phyloP scores from a whole-genome alignment of 495 filamentous ascomycete genomes.

The Terfezia boudieri region DNA sequence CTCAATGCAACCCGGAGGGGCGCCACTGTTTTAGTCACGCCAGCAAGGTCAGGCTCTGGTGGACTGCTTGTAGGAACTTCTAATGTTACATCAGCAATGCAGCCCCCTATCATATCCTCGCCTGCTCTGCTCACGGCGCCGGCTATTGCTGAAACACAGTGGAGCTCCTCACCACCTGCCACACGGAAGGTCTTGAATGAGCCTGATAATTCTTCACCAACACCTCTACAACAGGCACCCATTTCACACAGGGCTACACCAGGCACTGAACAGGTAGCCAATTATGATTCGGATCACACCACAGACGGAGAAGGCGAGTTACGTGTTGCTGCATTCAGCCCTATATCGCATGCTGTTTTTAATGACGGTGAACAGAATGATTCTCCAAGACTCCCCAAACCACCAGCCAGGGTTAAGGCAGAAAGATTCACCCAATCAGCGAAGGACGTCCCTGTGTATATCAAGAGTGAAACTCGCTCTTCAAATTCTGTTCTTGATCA shows the following conservation, averaged over 20 bases:
- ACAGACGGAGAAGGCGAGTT: conserved; percentile 6
- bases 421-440: not conserved
- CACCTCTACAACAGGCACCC: not conserved
- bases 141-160: not conserved
- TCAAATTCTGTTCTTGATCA: conserved; percentile 12
- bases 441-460: conserved; percentile 5
- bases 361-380: not conserved
- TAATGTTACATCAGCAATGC: conserved; percentile 1
- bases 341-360: not conserved
- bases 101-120: conserved; percentile 7
- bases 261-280: not conserved
- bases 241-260: not conserved
- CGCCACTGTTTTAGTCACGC: conserved; percentile 4
- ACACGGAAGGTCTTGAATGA: not conserved
- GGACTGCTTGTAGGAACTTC: not conserved
- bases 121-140: not conserved
- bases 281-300: not conserved
- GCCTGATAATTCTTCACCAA: too few relatives aligned
- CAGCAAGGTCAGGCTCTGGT: not conserved
- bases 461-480: conserved; percentile 12
- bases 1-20: not conserved
- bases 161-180: not conserved
- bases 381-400: not conserved
- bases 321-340: not conserved
- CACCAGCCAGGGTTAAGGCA: not conserved